Base-by-base conservation (phyloP, 2,329 filamentous ascomycete genomes). In the Drechslerella coelobrocha region DNA sequence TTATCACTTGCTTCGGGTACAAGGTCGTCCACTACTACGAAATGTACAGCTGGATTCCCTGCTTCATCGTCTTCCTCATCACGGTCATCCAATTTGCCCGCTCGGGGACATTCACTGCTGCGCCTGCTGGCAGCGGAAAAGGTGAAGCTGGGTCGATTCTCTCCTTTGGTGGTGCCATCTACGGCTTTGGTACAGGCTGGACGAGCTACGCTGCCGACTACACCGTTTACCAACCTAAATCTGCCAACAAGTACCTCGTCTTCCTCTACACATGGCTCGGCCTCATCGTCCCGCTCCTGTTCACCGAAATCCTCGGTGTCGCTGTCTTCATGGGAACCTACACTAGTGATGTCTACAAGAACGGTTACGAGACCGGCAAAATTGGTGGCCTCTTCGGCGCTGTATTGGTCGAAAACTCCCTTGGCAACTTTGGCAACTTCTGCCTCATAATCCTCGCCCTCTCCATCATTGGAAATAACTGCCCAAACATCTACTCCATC, bases 21-120 rank as follows among this genome's bases (percentile, higher is more conserved):
- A 85, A 86, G 78, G 79, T 92, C 34, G 89, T 94, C 1, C 90
- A 93, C 79, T 79, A 80, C 8, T 94, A 92, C 79, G 90, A 93
- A 77, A 85, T 86, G 78, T 92, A 82, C 81, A 87, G 82, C 68
- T 93, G 86, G 89, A 85, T 90, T 51, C 89, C 90, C 0, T 86
- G 86, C 54, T 84, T 86, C 74, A 85, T 91, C 75, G 85, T 91
- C 74, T 89, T 92, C 80, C 78, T 92, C 62, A 87, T 92, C 73
- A 72, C 61, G 12, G 80, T 90, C 1, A 89, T 88, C 14, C 82
- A 82, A 51, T 90, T 90, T 73, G 88, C 85, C 14, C 84, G 86
- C 76, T 87, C 85, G 0, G 88, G 87, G 10, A 82, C 85, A 52
- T 91, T 90, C 77, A 77, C 82, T 61, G 85, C 84, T 75, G 78